phyloP scores from a whole-genome alignment of 2,329 filamentous ascomycete species.

The Hypoxylon sp. region DNA sequence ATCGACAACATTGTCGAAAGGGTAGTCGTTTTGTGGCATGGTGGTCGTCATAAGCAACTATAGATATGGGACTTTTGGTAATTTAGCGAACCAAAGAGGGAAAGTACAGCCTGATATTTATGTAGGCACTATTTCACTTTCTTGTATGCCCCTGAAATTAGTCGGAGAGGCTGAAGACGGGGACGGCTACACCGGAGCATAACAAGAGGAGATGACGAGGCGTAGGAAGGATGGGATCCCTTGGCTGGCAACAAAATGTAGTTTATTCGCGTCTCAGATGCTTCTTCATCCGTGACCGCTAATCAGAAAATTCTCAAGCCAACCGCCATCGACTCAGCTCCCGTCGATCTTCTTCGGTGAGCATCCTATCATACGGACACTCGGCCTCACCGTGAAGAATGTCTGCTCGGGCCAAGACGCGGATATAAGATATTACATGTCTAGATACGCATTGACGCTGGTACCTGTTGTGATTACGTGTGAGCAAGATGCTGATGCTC shows the following conservation, averaged over 20 bases:
- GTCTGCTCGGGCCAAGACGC: background rate
- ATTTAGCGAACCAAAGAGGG: background rate
- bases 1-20: slow-evolving; percentile 26
- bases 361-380: slow-evolving; percentile 1
- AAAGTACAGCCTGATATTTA: background rate
- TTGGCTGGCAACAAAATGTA: background rate
- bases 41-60: background rate
- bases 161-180: background rate
- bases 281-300: background rate
- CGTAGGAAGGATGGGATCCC: background rate
- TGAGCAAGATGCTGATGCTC: background rate
- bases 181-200: background rate
- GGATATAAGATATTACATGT: background rate
- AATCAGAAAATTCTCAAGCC: background rate
- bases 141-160: background rate
- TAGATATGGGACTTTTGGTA: background rate
- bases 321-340: background rate
- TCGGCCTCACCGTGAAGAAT: background rate
- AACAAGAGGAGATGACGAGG: background rate
- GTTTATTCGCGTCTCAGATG: background rate
- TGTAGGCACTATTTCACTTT: background rate
- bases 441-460: background rate
- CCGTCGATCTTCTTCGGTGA: background rate
- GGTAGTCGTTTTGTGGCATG: slow-evolving; percentile 19
- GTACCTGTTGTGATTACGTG: background rate